A percentile compares a stretch with the other conserved stretches of the same genome.
These are phyloP conservation scores for Hebeloma cylindrosporum DNA, from an alignment of 768 basidiomycete genomes.

Conservation along the genomic window DNA sequence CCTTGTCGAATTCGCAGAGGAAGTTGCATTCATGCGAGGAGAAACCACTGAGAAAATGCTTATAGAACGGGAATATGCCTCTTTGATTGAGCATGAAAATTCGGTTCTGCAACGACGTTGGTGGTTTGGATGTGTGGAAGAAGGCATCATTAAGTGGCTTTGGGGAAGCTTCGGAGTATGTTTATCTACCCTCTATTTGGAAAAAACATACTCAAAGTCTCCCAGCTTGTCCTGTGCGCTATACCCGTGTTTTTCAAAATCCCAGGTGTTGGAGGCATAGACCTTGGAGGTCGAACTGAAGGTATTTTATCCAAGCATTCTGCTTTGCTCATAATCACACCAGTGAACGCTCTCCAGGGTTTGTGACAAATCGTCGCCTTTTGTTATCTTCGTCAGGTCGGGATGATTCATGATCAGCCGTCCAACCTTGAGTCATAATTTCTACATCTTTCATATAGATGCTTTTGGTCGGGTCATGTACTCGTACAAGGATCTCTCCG, in stretches of 20 bases:
- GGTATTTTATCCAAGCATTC: slow-evolving; percentile 41
- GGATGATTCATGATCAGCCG: slow-evolving; percentile 6
- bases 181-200: slow-evolving; percentile 12
- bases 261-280: slow-evolving; percentile 62
- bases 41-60: slow-evolving; percentile 90
- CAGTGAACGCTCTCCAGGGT: slow-evolving; percentile 60
- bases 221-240: slow-evolving; percentile 80
- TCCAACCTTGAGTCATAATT: background rate
- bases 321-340: background rate
- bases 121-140: slow-evolving; percentile 91
- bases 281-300: slow-evolving; percentile 89
- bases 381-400: slow-evolving; percentile 82
- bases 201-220: background rate
- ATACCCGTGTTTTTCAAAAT: slow-evolving; percentile 92
- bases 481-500: slow-evolving; percentile 94
- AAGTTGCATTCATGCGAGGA: slow-evolving; percentile 85
- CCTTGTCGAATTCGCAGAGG: slow-evolving; percentile 84
- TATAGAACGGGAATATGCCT: slow-evolving; percentile 85
- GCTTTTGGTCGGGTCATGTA: slow-evolving; percentile 97
- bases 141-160: slow-evolving; percentile 94
- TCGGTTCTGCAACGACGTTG: slow-evolving; percentile 75
- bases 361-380: slow-evolving; percentile 93
- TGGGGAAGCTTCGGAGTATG: slow-evolving; percentile 94
- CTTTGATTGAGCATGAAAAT: slow-evolving; percentile 83
- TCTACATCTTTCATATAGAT: slow-evolving; percentile 44